Conservation (phyloP, 371 early-diverging fungal genomes). For the Lichtheimia corymbifera region DNA sequence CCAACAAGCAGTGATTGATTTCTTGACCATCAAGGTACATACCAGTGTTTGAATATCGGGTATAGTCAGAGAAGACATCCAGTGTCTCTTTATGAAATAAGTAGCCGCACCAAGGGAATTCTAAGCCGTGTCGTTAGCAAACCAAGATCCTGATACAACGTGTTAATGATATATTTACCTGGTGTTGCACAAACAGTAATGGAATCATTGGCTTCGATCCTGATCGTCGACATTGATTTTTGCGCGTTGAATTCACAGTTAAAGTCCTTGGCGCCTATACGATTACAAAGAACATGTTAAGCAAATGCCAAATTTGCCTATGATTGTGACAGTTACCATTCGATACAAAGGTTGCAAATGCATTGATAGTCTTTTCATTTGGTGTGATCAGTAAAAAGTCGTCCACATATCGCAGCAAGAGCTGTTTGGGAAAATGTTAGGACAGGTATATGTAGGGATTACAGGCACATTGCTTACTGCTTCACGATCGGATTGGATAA, state of each 20-base stretch:
- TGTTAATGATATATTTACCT: neutral
- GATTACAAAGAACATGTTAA: too few relatives aligned
- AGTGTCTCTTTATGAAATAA: constrained; percentile 65
- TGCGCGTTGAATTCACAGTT: neutral
- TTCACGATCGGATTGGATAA: constrained; percentile 18
- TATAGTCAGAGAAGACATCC: constrained; percentile 65
- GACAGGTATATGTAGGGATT: too few relatives aligned
- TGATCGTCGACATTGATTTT: constrained; percentile 3
- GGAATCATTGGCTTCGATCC: neutral
- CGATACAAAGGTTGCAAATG: constrained; percentile 2
- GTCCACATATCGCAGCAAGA: constrained; percentile 76
- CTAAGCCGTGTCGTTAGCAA: constrained; percentile 25
- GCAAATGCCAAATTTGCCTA: too few relatives aligned
- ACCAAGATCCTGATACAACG: too few relatives aligned
- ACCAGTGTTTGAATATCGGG: constrained; percentile 44
- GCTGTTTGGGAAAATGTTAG: constrained; percentile 25
- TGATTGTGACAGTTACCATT: neutral
- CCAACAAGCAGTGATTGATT: neutral
- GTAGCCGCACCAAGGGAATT: constrained; percentile 87
- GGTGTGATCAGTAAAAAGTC: constrained; percentile 82
- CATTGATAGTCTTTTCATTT: constrained; percentile 41
- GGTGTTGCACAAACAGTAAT: constrained; percentile 4
- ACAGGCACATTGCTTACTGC: constrained; percentile 15
- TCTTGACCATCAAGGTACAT: neutral
- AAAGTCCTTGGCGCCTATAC: neutral